These are phyloP conservation scores for Cystofilobasidium bisporidii DNA, from an alignment of 768 basidiomycete genomes.

Conservation along the genomic window DNA sequence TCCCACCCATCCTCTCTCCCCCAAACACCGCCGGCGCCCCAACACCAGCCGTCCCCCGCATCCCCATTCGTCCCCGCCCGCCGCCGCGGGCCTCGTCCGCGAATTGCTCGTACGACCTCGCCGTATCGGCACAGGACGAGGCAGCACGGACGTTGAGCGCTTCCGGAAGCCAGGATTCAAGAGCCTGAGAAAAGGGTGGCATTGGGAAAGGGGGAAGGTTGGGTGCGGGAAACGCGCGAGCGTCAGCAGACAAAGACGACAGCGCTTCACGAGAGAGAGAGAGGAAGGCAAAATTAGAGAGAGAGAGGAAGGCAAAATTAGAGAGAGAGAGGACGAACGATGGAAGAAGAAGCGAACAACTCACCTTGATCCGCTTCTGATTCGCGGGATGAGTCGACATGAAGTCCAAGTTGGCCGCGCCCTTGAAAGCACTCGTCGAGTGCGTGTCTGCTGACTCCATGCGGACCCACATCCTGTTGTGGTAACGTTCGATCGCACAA, in stretches of 20 bases:
- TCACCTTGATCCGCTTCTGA: slow-evolving; percentile 59
- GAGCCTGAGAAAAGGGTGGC: neutral
- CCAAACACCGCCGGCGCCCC: no score
- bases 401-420: slow-evolving; percentile 48
- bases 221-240: no score
- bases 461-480: slow-evolving; percentile 59
- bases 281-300: neutral
- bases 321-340: neutral
- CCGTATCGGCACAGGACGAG: slow-evolving; percentile 14
- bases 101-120: slow-evolving; percentile 6
- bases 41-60: no score
- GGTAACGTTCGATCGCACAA: neutral
- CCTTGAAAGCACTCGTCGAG: slow-evolving; percentile 31
- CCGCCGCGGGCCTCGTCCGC: neutral
- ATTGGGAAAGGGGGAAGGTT: no score
- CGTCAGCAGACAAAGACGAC: no score
- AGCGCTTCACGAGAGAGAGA: neutral
- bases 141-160: slow-evolving; percentile 21
- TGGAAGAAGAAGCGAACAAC: slow-evolving; percentile 29
- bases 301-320: neutral
- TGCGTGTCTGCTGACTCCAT: slow-evolving; percentile 52
- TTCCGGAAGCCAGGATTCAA: slow-evolving; percentile 24
- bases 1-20: no score
- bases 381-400: slow-evolving; percentile 70
- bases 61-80: no score